Evolutionary conservation across 768 basidiomycete genomes (phyloP).

Genomic region (Sporobolomyces phaffii): DNA sequence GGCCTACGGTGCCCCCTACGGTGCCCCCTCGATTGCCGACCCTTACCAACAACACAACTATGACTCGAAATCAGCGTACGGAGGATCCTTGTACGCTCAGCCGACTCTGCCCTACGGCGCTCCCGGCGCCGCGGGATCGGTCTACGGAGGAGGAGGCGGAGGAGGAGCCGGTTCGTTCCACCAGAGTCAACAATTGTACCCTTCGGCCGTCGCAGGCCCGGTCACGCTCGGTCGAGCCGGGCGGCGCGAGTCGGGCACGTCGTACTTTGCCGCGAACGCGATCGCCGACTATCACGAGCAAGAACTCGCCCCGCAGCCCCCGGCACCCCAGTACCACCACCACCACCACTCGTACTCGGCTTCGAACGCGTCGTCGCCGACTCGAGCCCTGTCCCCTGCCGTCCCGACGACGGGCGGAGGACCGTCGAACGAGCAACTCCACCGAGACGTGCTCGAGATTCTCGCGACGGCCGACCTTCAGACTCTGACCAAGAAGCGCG

Average conservation of each 20-base stretch:
- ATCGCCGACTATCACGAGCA: constrained; percentile 11
- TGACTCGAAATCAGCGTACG: constrained; percentile 20
- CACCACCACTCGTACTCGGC: constrained; percentile 3
- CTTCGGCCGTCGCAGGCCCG: constrained; percentile 4
- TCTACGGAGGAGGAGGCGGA: background rate
- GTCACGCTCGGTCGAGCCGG: constrained; percentile 3
- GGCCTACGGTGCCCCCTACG: constrained; percentile 39
- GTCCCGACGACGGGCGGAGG: background rate
- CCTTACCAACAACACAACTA: background rate
- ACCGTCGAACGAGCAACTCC: constrained; percentile 18
- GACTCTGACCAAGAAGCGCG: constrained; percentile 82
- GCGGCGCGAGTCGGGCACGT: constrained; percentile 20
- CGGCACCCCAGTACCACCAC: background rate
- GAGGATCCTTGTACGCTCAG: constrained; percentile 14
- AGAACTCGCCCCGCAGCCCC: background rate
- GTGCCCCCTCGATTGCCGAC: constrained; percentile 15
- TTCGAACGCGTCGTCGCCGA: constrained; percentile 3
- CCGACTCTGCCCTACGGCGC: constrained; percentile 12
- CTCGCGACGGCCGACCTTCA: constrained; percentile 76
- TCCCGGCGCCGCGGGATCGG: constrained; percentile 4
- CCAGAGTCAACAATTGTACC: constrained; percentile 4
- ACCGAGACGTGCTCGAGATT: constrained; percentile 52
- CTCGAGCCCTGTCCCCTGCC: no score
- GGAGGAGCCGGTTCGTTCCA: constrained; percentile 12
- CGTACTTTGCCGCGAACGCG: constrained; percentile 30